Conservation (phyloP, 2,329 filamentous ascomycete species). For the Calonectria pauciramosa region DNA sequence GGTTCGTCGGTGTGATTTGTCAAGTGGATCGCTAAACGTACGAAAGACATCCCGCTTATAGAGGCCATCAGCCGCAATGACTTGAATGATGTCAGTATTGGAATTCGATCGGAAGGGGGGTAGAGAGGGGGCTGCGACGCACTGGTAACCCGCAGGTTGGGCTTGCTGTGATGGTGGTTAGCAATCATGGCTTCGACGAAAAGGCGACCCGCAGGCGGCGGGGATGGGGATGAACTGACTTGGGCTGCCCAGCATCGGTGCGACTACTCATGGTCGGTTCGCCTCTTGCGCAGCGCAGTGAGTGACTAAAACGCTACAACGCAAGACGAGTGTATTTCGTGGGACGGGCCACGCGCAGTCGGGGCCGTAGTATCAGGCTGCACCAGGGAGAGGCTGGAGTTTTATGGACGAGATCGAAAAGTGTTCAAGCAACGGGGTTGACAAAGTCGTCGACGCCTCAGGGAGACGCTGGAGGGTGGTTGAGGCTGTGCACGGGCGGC, state of each 20-base stretch:
- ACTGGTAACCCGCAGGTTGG: constrained; percentile 96
- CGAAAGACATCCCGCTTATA: constrained; percentile 99
- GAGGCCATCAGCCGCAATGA: constrained; percentile 97
- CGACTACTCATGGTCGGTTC: constrained; percentile 50
- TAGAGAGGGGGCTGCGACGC: constrained; percentile 55
- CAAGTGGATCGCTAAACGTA: constrained; percentile 65
- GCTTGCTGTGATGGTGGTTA: constrained; percentile 68
- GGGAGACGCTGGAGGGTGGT: constrained; percentile 37
- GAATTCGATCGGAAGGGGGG: constrained; percentile 34
- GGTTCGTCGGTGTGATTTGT: background rate
- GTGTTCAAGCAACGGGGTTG: constrained; percentile 35
- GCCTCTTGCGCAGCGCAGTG: constrained; percentile 45
- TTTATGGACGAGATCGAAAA: constrained; percentile 34
- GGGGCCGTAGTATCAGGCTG: constrained; percentile 28
- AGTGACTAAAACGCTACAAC: constrained; percentile 44
- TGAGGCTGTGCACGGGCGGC: constrained; percentile 50
- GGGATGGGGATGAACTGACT: constrained; percentile 47
- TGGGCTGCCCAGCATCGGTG: constrained; percentile 53
- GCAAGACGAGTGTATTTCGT: constrained; percentile 30
- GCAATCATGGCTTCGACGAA: constrained; percentile 34
- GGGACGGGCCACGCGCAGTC: constrained; percentile 34
- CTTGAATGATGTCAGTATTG: constrained; percentile 67
- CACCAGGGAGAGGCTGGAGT: constrained; percentile 29
- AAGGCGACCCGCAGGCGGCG: constrained; percentile 23
- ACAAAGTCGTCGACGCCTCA: constrained; percentile 44